phyloP scores from a whole-genome alignment of 208 protist genomes.

The Endotrypanum monterogeii region DNA sequence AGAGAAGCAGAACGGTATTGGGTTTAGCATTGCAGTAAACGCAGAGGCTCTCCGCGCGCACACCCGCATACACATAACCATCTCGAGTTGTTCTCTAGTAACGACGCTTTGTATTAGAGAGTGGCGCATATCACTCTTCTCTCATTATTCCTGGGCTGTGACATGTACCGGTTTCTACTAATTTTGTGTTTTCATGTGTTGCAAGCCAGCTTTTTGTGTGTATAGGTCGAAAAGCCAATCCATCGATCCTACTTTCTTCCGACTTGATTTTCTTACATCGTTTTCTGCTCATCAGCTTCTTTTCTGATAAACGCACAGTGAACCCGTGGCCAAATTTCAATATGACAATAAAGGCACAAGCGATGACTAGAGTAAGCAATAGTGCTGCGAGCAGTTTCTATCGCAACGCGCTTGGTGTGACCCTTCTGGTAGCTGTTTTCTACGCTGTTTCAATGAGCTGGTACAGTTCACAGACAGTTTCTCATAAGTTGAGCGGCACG shows the following conservation, averaged over 20 bases:
- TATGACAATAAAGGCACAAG: background rate
- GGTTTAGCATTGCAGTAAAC: background rate
- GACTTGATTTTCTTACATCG: background rate
- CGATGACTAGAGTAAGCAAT: background rate
- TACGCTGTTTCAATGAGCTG: conserved; percentile 40
- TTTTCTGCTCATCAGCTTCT: background rate
- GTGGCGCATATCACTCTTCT: too few species aligned
- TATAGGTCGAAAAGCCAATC: background rate
- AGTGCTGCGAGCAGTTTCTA: background rate
- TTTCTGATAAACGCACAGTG: background rate
- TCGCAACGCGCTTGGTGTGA: conserved; percentile 11
- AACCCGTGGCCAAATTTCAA: too few species aligned
- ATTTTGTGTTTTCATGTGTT: background rate
- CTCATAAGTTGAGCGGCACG: conserved; percentile 27
- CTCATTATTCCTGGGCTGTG: background rate
- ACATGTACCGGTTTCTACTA: background rate
- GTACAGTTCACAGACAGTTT: conserved; percentile 37
- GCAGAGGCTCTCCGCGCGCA: background rate
- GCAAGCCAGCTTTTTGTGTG: background rate
- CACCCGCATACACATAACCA: background rate
- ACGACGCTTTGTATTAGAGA: background rate
- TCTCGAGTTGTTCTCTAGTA: too few species aligned
- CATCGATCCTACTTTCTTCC: background rate
- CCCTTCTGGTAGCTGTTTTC: conserved; percentile 32
- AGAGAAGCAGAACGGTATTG: conserved; percentile 7